Base-by-base conservation (phyloP, 257 asterid species). In the Fraxinus quadrangulata region DNA sequence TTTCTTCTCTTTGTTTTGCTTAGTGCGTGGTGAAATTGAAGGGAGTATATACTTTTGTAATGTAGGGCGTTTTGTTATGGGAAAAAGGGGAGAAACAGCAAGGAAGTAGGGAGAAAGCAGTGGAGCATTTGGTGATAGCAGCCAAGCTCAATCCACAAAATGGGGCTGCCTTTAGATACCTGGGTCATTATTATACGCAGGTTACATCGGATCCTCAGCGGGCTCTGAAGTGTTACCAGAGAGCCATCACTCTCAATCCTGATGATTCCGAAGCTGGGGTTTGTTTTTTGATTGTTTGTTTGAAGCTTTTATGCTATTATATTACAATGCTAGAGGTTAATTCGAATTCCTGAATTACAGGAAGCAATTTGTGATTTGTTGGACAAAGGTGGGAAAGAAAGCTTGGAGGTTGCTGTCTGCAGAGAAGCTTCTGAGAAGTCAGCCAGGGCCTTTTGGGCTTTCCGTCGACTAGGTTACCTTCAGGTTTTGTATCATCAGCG, bases 401-500 rank as follows among this genome's bases (percentile, higher is more conserved):
- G 87, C 86, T 84, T 95, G 88, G 90, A 88, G 91, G 61, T 93
- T 82, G 82, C 94, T 72, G 85, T 93, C 73, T 95, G 99, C 82
- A 85, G 86, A 6, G 94, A 91, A 84, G 97, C 99, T 79, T 84
- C 94, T 14, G 87, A 85, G 79, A 89, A 85, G 77, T 95, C 99
- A 65, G 94, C 98, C 59, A 85, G 94, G 88, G 98, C 99, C 33
- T 95, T 93, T 79, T 95, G 99, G 99, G 98, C 99, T 45, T 92
- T 88, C 73, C 90, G 97, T 40, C 86, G 92, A 78, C 49, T 95
- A 87, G 99, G 99, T 80, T 94, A 87, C 81, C 93, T 92, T 86
- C 96, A 85, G 97, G 99, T 94, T 77, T 75, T 17, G 56, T 31
- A 65, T 39, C 36, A 16, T 78, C 72, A 5, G 17, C 24, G 14